Conservation (phyloP, 2,329 filamentous ascomycete genomes). For the Colletotrichum sp. region DNA sequence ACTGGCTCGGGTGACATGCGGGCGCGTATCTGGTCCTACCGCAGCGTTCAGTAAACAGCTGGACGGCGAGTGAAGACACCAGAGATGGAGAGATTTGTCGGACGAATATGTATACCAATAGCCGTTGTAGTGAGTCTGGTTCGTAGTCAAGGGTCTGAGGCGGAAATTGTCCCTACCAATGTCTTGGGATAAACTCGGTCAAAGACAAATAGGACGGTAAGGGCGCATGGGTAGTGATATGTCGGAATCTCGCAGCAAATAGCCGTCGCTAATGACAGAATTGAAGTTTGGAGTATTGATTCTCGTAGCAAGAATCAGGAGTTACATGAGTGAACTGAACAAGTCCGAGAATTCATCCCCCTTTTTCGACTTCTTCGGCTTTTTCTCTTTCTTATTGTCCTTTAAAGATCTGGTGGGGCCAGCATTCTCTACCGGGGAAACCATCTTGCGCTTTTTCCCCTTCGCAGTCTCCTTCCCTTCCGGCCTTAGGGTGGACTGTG, state of each 20-base stretch:
- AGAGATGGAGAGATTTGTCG: neutral
- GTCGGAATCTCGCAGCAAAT: slow-evolving; percentile 16
- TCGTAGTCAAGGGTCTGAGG: neutral
- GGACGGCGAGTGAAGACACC: neutral
- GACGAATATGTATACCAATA: slow-evolving; percentile 11
- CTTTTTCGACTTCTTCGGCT: slow-evolving; percentile 41
- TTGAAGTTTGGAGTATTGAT: neutral
- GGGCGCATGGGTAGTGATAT: slow-evolving; percentile 21
- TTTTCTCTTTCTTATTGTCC: slow-evolving; percentile 38
- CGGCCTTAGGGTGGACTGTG: neutral
- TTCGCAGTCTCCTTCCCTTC: neutral
- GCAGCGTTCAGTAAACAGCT: slow-evolving; percentile 30
- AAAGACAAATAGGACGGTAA: slow-evolving; percentile 3
- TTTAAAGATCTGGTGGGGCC: neutral
- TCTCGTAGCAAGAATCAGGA: neutral
- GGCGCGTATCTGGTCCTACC: slow-evolving; percentile 94
- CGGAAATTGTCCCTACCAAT: neutral
- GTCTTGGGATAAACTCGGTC: slow-evolving; percentile 3
- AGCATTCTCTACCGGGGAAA: neutral
- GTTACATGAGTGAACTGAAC: slow-evolving; percentile 64
- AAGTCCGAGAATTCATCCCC: slow-evolving; percentile 76
- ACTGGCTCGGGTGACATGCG: slow-evolving; percentile 98
- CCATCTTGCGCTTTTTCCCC: slow-evolving; percentile 1
- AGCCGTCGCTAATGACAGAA: slow-evolving; percentile 21
- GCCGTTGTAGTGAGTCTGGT: neutral